Percentiles rank a stretch among this genome's conserved stretches.
phyloP scores from a whole-genome alignment of 2,329 filamentous ascomycete species.

The Sordariomycetes sp. region DNA sequence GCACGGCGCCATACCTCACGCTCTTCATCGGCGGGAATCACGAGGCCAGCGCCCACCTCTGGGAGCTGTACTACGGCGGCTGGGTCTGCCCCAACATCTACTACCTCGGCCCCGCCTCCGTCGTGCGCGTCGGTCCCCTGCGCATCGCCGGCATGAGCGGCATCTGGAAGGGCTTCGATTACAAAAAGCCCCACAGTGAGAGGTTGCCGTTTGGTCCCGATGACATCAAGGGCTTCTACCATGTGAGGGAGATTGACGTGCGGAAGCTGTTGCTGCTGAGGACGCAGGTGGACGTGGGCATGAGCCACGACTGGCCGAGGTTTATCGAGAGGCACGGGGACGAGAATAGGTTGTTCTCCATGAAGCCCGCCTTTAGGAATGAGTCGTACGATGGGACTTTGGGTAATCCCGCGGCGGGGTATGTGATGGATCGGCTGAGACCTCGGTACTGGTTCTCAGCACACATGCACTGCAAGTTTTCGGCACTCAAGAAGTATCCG shows the following conservation, averaged over 20 bases:
- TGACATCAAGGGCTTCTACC: conserved; percentile 77
- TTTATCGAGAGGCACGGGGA: conserved; percentile 74
- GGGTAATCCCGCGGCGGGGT: conserved; percentile 69
- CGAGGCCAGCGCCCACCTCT: conserved; percentile 82
- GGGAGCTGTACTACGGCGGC: conserved; percentile 90
- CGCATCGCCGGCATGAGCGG: conserved; percentile 85
- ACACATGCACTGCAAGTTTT: conserved; percentile 83
- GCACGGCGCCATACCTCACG: conserved; percentile 75
- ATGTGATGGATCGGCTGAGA: conserved; percentile 70
- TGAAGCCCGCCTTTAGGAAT: conserved; percentile 63
- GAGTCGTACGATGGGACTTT: conserved; percentile 69
- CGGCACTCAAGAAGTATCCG: conserved; percentile 53
- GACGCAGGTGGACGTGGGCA: conserved; percentile 81
- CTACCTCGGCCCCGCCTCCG: conserved; percentile 88
- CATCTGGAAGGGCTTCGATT: conserved; percentile 91
- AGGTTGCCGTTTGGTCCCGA: conserved; percentile 70
- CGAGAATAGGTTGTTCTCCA: conserved; percentile 52
- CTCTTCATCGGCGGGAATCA: conserved; percentile 93
- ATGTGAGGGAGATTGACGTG: conserved; percentile 82
- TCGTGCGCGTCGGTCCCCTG: conserved; percentile 71
- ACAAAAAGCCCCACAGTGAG: conserved; percentile 73
- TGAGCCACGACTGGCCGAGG: conserved; percentile 94
- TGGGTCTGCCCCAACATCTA: conserved; percentile 98
- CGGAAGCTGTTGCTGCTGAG: conserved; percentile 76
- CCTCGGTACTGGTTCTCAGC: conserved; percentile 89